Evolutionary conservation across 495 filamentous ascomycete species (phyloP), one percentile per base, ranked within the genome.

Genomic region (Hypomontagnella submonticulosa): DNA sequence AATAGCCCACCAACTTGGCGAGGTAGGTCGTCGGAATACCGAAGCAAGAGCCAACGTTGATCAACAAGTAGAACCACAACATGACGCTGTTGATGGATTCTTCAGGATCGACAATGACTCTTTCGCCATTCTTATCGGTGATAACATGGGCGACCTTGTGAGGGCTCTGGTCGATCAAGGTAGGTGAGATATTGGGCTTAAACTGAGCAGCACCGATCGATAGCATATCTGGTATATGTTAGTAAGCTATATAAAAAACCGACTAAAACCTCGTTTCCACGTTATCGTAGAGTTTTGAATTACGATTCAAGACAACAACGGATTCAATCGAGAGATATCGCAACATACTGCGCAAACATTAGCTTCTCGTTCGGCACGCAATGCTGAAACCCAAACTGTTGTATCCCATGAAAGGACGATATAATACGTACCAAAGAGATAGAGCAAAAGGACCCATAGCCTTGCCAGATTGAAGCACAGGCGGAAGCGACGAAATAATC

Each of bases 101-200:
- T 42, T 85, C 79, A 1, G 91, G 90, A 69, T 93, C 90, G 38
- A 93, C 85, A 51, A 95, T 85, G 19, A 91, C 88, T 32, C 85
- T 83, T 77, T 92, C 89, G 52, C 91, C 91, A 51, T 80, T 86
- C 75, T 84, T 82, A 20, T 87, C 79, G 57, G 83, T 88, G 67
- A 87, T 86, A 23, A 87, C 82, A 63, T 85, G 85, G 56, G 85
- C 70, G 15, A 75, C 60, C 61, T 78, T 77, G 67, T 81, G 79
- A n/a, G 75, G 80, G 54, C 81, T 88, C 76, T 94, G 91, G 65
- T 93, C 91, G 40, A 90, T 90, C 67, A 93, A 84, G 34, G 89
- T 80, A 5, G 86, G 86, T 6, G 83, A 80, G 40, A 88, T 81
- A 58, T 85, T 84, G 33, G 89, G 87, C 76, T 94, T 94, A 78